phyloP scores from a whole-genome alignment of 2,329 filamentous ascomycete species.

The Diaporthe amygdali region DNA sequence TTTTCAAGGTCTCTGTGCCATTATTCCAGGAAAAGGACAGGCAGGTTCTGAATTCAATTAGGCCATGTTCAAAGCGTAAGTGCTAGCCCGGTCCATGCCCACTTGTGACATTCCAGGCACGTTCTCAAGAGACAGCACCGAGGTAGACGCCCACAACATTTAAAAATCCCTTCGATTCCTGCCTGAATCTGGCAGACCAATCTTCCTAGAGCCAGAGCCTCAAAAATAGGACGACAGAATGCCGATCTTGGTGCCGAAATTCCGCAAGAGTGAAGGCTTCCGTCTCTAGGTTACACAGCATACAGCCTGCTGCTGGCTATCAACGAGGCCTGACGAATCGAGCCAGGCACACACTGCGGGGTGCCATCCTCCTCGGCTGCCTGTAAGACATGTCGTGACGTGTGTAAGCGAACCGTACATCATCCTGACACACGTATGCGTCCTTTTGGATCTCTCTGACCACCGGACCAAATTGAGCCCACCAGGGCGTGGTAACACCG shows the following conservation, averaged over 20 bases:
- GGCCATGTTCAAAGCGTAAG: no score
- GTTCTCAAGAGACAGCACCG: neutral
- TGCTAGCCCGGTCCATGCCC: neutral
- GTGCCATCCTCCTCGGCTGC: neutral
- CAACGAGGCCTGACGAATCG: neutral
- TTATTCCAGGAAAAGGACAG: no score
- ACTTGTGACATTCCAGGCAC: neutral
- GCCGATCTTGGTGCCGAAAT: neutral
- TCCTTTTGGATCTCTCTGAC: constrained; percentile 5
- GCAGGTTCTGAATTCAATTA: no score
- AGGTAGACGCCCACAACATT: neutral
- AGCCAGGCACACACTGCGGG: neutral
- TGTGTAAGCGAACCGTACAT: neutral
- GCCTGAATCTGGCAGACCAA: neutral
- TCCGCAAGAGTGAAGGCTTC: neutral
- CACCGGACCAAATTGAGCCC: neutral
- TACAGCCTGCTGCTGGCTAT: neutral
- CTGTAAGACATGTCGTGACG: neutral
- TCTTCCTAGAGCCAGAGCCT: neutral
- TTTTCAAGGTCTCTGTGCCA: no score
- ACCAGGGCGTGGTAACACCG: neutral
- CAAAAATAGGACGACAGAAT: neutral
- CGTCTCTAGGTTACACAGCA: neutral
- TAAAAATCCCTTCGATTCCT: neutral
- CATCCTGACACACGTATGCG: neutral